These are phyloP conservation scores for Apiospora rasikravindrae DNA, from an alignment of 2,329 filamentous ascomycete species.

Conservation along the genomic window DNA sequence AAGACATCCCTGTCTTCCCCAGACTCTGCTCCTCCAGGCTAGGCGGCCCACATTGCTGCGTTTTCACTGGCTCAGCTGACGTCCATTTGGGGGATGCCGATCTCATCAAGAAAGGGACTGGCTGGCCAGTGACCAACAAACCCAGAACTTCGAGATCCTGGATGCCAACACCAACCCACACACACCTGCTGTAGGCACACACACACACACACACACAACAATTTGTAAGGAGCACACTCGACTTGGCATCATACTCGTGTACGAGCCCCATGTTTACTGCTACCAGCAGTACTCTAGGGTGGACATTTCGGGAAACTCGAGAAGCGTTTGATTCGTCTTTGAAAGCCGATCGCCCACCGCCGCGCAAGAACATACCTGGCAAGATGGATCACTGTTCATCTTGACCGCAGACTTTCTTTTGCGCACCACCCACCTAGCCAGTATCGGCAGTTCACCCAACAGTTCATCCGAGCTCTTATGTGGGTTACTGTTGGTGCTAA, in stretches of 20 bases:
- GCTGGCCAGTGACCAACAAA: not conserved
- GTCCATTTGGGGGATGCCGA: slow-evolving; percentile 14
- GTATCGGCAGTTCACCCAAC: not conserved
- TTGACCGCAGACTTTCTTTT: not conserved
- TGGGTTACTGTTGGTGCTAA: not conserved
- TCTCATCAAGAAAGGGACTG: slow-evolving; percentile 3
- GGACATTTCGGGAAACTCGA: not conserved
- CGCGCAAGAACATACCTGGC: not conserved
- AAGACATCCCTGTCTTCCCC: slow-evolving; percentile 9
- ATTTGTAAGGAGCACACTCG: not conserved
- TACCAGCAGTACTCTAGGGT: not conserved
- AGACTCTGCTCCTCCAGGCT: not conserved
- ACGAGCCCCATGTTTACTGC: not conserved
- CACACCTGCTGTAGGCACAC: not conserved
- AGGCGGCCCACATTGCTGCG: slow-evolving; percentile 8
- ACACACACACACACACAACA: not conserved
- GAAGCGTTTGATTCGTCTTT: not conserved
- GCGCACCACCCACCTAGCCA: not conserved
- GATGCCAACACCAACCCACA: slow-evolving; percentile 8
- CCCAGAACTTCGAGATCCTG: slow-evolving; percentile 11
- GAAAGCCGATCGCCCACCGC: not conserved
- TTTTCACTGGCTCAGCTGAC: slow-evolving; percentile 14
- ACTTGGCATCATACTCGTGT: slow-evolving; percentile 14
- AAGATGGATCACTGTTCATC: slow-evolving; percentile 10
- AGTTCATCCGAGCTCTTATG: not conserved